phyloP scores from a whole-genome alignment of 495 filamentous ascomycete species.

The Annulohypoxylon maeteangense region DNA sequence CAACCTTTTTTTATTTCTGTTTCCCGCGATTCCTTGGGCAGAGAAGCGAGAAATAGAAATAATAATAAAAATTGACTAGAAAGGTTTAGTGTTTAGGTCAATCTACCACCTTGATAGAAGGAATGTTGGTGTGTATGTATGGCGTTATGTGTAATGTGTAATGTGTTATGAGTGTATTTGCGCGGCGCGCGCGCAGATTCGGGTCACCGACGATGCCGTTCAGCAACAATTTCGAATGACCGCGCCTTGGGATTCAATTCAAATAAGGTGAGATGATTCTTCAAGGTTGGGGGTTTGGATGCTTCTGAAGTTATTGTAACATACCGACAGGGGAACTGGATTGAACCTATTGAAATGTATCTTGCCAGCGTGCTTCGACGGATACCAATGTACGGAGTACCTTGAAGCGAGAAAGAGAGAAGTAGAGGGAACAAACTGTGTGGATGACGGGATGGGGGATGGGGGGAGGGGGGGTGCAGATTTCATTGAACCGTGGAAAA shows the following conservation, averaged over 20 bases:
- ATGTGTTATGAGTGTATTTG: not conserved
- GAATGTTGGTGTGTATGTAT: too few species aligned
- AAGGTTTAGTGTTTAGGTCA: not conserved
- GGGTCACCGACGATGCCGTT: conserved; percentile 23
- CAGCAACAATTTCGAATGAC: conserved; percentile 18
- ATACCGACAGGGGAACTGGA: conserved; percentile 31
- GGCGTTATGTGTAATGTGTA: not conserved
- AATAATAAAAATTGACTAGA: not conserved
- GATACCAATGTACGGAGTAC: conserved; percentile 37
- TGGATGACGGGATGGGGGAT: conserved; percentile 30
- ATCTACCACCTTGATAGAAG: not conserved
- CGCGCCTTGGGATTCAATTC: not conserved
- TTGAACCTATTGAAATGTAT: conserved; percentile 28
- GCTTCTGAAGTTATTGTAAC: conserved; percentile 31
- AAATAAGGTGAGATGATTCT: conserved; percentile 5
- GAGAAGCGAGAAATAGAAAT: not conserved
- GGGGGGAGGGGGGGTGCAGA: conserved; percentile 36
- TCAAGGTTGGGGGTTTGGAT: conserved; percentile 29
- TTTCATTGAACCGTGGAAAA: conserved; percentile 28
- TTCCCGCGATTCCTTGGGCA: not conserved
- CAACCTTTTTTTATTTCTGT: not conserved
- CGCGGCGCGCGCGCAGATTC: not conserved
- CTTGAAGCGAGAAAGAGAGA: conserved; percentile 30
- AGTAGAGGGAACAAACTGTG: conserved; percentile 44
- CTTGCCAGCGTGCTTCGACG: conserved; percentile 13